Evolutionary conservation across 2,329 filamentous ascomycete species (phyloP), one percentile per base, ranked within the genome.

Genomic region (Paraphoma sp.): DNA sequence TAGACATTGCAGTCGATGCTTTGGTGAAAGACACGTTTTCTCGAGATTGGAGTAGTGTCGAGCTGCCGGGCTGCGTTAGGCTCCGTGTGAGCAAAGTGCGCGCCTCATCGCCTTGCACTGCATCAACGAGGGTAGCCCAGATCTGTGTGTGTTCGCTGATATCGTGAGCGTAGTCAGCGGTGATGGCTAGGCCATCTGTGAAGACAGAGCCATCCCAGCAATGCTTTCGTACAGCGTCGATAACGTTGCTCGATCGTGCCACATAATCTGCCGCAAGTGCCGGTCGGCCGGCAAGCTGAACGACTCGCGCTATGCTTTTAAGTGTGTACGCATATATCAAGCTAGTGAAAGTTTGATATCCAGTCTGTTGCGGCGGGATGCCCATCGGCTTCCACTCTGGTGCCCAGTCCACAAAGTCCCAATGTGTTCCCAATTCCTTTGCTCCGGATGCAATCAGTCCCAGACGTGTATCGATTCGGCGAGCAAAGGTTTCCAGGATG

Each of bases 91-190:
- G 42, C 5, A 45, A 14, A 9, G 23, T 9, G 2, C 17, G 18
- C 16, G 23, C 42, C 9, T 17, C 42, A 45, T 14, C 11, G 17
- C 28, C 42, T 45, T 23, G 70, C 1, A 71, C 74, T 5, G 75
- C 43, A 2, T 50, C 75, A 11, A 56, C 68, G 0, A 79, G 64
- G 0, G 79, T 68, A 0, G 69, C 76, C 53, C 71, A 79, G 2
- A 77, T 68, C 36, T 79, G 76, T 46, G 67, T 74, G 43, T 78
- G 76, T 43, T 79, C 70, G n/a, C 71, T 76, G 53, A 74, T 75
- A 0, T 69, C 62, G 1, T 36, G 33, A 2, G 33, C 11, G 2
- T 59, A 45, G 7, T 71, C 70, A 0, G 69, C 71, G 2, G 71
- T 51, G 10, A 75, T 68, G 0, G 71, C 69, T 0, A 73, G 74